Conservation (phyloP, 129 eudicot genomes). For the Gnaphalium uliginosum region DNA sequence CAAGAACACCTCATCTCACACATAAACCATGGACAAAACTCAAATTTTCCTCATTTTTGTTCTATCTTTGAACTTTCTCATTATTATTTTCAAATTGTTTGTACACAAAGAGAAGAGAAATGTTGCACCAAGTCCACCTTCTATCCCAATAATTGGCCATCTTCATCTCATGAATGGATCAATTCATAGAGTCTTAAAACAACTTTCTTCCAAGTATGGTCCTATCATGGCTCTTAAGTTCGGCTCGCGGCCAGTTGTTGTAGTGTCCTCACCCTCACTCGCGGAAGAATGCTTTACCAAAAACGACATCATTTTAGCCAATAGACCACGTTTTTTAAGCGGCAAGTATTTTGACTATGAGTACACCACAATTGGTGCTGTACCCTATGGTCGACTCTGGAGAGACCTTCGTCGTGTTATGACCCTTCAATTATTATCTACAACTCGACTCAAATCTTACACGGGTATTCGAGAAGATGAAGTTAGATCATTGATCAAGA, state of each 20-base stretch:
- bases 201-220: slow-evolving; percentile 24
- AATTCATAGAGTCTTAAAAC: neutral
- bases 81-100: slow-evolving; percentile 1
- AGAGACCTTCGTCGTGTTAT: slow-evolving; percentile 17
- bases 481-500: slow-evolving; percentile 22
- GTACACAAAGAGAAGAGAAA: neutral
- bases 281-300: slow-evolving; percentile 31
- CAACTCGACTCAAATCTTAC: neutral
- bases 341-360: slow-evolving; percentile 17
- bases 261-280: slow-evolving; percentile 33
- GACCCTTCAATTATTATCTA: slow-evolving; percentile 12
- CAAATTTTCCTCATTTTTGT: neutral
- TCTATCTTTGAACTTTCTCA: neutral
- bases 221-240: slow-evolving; percentile 35
- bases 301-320: slow-evolving; percentile 23
- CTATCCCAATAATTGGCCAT: slow-evolving; percentile 37
- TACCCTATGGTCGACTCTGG: slow-evolving; percentile 25
- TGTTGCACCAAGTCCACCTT: slow-evolving; percentile 37
- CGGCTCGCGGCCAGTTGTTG: slow-evolving; percentile 28
- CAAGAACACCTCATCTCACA: neutral
- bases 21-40: neutral
- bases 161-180: slow-evolving; percentile 31
- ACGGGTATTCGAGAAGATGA: slow-evolving; percentile 26
- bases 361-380: neutral
- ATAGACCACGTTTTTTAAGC: slow-evolving; percentile 11